phyloP scores from a whole-genome alignment of 164 flowering plant species.

The Pachysandra terminalis region DNA sequence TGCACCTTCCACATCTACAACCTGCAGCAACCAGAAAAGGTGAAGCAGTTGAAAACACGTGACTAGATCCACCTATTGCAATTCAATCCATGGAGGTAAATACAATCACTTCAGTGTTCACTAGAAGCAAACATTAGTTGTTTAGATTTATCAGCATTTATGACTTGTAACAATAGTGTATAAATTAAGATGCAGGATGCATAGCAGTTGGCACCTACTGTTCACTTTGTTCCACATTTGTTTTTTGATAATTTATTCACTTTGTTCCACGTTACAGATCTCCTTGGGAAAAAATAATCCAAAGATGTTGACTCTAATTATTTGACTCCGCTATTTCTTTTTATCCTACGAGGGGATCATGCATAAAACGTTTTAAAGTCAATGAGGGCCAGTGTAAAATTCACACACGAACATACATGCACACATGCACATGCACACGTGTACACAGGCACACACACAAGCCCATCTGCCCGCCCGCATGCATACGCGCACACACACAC shows the following conservation, averaged over 20 bases:
- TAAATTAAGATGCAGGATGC: background rate
- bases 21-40: slow-evolving; percentile 35
- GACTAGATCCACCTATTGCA: background rate
- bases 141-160: too few species aligned
- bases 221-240: too few species aligned
- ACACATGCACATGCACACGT: too few species aligned
- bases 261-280: background rate
- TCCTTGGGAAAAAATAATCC: background rate
- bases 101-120: background rate
- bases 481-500: too few species aligned
- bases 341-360: too few species aligned
- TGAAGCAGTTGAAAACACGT: background rate
- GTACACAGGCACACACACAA: too few species aligned
- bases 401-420: too few species aligned
- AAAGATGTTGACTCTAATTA: background rate
- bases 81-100: background rate
- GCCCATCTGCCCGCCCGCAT: too few species aligned
- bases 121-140: background rate
- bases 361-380: too few species aligned
- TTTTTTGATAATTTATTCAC: too few species aligned
- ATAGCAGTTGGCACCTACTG: background rate
- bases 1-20: slow-evolving; percentile 52
- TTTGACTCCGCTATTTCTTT: too few species aligned
- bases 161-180: background rate
- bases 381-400: too few species aligned